phyloP scores from a whole-genome alignment of 2,329 filamentous ascomycete species.

The Scedosporium apiospermum region DNA sequence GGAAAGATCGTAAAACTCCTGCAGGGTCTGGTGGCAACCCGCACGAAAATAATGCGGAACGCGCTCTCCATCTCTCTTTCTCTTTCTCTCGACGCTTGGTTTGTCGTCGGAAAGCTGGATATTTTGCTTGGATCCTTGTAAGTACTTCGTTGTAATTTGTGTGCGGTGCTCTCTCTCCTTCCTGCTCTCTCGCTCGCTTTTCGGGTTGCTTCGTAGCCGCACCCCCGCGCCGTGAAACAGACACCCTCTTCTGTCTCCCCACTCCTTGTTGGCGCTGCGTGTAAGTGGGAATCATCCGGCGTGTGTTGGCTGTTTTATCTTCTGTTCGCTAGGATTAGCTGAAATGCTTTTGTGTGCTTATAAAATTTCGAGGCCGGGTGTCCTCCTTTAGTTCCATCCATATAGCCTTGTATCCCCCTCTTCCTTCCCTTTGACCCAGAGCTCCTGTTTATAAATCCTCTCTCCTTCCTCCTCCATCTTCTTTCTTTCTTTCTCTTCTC shows the following conservation, averaged over 20 bases:
- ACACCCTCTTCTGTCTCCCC: not conserved
- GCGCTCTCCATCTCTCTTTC: not conserved
- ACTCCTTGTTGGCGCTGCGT: not conserved
- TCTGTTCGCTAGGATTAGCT: not conserved
- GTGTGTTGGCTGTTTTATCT: not conserved
- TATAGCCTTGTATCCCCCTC: not conserved
- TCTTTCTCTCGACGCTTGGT: not conserved
- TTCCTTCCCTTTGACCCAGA: not conserved
- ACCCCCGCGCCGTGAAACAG: not conserved
- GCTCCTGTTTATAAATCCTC: not conserved
- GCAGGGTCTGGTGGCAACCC: conserved; percentile 3
- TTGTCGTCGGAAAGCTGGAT: not conserved
- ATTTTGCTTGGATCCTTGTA: no score
- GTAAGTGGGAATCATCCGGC: not conserved
- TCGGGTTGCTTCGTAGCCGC: not conserved
- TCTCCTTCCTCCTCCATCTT: not conserved
- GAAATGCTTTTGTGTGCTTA: not conserved
- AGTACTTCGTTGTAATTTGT: no score
- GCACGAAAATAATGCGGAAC: conserved; percentile 6
- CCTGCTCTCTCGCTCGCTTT: not conserved
- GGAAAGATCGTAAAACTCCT: not conserved
- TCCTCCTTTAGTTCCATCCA: not conserved
- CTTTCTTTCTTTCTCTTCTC: not conserved
- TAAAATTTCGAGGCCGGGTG: not conserved
- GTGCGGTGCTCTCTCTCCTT: not conserved